These are phyloP conservation scores for Viola pubescens DNA, from an alignment of 441 rosid genomes.

Conservation along the genomic window DNA sequence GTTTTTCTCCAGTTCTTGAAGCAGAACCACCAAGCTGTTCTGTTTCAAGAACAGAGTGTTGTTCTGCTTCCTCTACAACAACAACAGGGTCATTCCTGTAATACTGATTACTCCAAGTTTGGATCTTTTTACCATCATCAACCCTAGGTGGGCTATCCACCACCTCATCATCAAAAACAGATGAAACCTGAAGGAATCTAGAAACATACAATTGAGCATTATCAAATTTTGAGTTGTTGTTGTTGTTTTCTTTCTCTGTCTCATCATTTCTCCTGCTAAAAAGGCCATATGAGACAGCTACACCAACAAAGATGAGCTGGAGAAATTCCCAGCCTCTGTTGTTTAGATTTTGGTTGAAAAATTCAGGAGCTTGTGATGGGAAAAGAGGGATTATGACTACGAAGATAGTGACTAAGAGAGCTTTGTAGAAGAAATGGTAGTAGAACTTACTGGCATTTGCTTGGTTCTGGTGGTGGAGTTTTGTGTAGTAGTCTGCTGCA, in stretches of 20 bases:
- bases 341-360: slow-evolving; percentile 53
- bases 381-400: slow-evolving; percentile 52
- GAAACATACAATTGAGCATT: slow-evolving; percentile 61
- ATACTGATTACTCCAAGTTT: slow-evolving; percentile 71
- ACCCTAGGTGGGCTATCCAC: slow-evolving; percentile 30
- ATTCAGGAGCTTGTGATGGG: slow-evolving; percentile 86
- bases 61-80: slow-evolving; percentile 41
- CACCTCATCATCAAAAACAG: slow-evolving; percentile 66
- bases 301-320: slow-evolving; percentile 78
- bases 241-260: slow-evolving; percentile 32
- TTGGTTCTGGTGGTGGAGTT: slow-evolving; percentile 31
- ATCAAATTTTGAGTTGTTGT: slow-evolving; percentile 34
- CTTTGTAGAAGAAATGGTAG: slow-evolving; percentile 59
- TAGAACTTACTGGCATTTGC: slow-evolving; percentile 43
- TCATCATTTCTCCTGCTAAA: slow-evolving; percentile 63
- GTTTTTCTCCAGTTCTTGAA: slow-evolving; percentile 43
- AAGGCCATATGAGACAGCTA: slow-evolving; percentile 91
- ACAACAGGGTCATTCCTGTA: slow-evolving; percentile 46
- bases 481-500: slow-evolving; percentile 21
- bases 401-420: slow-evolving; percentile 41
- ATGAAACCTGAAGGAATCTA: slow-evolving; percentile 68
- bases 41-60: slow-evolving; percentile 24
- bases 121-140: slow-evolving; percentile 34
- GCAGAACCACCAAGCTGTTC: slow-evolving; percentile 26
- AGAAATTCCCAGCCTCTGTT: slow-evolving; percentile 80